Base-by-base conservation (phyloP, 1,139 yeast species). In the Scheffersomyces stambukii region DNA sequence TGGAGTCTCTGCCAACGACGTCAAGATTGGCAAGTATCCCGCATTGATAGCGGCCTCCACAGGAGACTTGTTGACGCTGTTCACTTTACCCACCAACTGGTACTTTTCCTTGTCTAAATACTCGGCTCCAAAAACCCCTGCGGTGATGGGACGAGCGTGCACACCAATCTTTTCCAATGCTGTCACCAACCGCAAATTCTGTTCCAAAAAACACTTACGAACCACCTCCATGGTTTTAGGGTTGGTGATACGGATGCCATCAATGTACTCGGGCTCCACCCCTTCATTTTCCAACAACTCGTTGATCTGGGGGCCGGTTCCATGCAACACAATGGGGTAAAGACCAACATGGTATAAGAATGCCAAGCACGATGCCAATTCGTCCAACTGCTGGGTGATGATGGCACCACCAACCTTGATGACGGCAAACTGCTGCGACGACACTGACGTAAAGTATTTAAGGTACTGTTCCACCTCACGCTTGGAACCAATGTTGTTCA, bases 341-440 rank as follows among this genome's bases (percentile, higher is more conserved):
- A 91, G 74, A 6, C 99, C 99, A 33, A 91, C 96, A 54, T 93
- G 99, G 64, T 91, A 91, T 44, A 91, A 69, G 57, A 91, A 91
- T 5, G 98, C 97, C 40, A 91, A 67, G 50, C 97, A 89, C 1
- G 96, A 85, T 0, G 98, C 98, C 45, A 91, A 68, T 58, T 91
- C 95, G 9, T 88, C 83, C 41, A 93, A 65, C 47, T 89, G 93
- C 48, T 91, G 95, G 28, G 97, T 89, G 54, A 91, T 91, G 49
- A 93, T 89, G 23, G 98, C 99, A 43, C 99, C 99, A 23, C 99
- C 99, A 22, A 91, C 98, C 60, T 91, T 91, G 60, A 91, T 91
- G 28, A 91, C 96, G 8, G 99, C 99, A 52, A 91, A 91, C 54
- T 91, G 97, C 57, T 91, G 98, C 44, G 85, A 88, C 8, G 86